Evolutionary conservation across 2,329 filamentous ascomycete species (phyloP), one percentile per base, ranked within the genome.

Genomic region (Fusarium torreyae): DNA sequence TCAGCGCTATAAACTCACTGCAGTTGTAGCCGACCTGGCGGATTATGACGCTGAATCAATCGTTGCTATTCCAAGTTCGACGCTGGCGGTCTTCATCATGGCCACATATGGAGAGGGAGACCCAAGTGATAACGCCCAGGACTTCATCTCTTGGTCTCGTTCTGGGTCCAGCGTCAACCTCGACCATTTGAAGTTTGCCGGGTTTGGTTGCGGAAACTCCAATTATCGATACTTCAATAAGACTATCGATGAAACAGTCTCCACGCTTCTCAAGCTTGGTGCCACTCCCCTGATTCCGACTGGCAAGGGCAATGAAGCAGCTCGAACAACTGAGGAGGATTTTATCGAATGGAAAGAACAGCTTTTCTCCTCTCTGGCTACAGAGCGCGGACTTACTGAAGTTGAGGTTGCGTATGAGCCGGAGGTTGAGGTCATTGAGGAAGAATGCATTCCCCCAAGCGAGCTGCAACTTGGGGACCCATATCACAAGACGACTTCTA

Each of bases 1-100:
- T 75, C 94, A 93, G 74, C 87, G 94, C 58, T 97, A 95, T 76
- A 93, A 93, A 20, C 85, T 97, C 59, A 94, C 94, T 81, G 95
- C 93, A 56, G 95, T 97, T 91, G 92, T 94, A 77, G 82, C 81
- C 9, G 82, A 85, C 60, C 72, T 84, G 5, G 81, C 79, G 6
- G 84, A 86, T 54, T 86, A 81, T 55, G 82, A 86, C 52, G 69
- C 76, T 7, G 77, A 81, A 2, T 78, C 74, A 4, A 78, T 83
- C n/a, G 72, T 75, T 2, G 42, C 53, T 11, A 57, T 71, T 7
- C 66, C 66, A 11, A 50, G 46, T 11, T 52, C 43, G 33, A 77
- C 75, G 51, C 52, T 77, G 8, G 75, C 71, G 31, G 70, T 79
- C 42, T 81, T 81, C 43, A 68, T 80, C 15, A 54, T 80, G 4